Evolutionary conservation across 2,329 filamentous ascomycete genomes (phyloP).

Genomic region (Colletotrichum godetiae): DNA sequence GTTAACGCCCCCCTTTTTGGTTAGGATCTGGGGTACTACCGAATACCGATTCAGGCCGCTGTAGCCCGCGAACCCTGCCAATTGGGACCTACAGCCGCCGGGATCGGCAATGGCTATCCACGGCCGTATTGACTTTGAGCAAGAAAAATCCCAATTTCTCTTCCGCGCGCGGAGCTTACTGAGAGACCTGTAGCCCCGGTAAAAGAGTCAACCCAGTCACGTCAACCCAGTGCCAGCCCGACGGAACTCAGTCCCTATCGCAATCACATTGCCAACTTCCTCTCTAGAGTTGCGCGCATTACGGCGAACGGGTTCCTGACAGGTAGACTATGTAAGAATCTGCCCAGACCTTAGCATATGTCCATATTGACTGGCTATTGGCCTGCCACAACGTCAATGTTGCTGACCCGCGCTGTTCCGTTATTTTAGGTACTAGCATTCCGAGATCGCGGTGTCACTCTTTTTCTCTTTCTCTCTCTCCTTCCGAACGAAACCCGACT

Average conservation of each 20-base stretch:
- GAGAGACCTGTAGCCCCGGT: conserved; percentile 7
- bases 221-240: neutral
- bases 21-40: conserved; percentile 28
- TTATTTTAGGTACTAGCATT: conserved; percentile 20
- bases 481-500: neutral
- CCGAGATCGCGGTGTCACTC: conserved; percentile 22
- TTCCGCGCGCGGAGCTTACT: conserved; percentile 35
- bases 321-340: conserved; percentile 21
- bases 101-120: conserved; percentile 35
- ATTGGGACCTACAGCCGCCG: conserved; percentile 28
- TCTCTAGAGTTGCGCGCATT: neutral
- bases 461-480: neutral
- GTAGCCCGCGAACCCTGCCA: conserved; percentile 20
- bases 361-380: conserved; percentile 4
- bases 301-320: neutral
- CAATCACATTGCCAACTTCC: neutral
- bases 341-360: neutral
- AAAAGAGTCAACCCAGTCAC: conserved; percentile 14
- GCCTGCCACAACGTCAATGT: conserved; percentile 2
- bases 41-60: conserved; percentile 27
- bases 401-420: conserved; percentile 39
- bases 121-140: conserved; percentile 27
- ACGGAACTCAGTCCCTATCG: neutral
- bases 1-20: neutral
- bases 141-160: conserved; percentile 31